Evolutionary conservation across 2,329 filamentous ascomycete species (phyloP).

Genomic region (Aspergillus pseudonomiae): DNA sequence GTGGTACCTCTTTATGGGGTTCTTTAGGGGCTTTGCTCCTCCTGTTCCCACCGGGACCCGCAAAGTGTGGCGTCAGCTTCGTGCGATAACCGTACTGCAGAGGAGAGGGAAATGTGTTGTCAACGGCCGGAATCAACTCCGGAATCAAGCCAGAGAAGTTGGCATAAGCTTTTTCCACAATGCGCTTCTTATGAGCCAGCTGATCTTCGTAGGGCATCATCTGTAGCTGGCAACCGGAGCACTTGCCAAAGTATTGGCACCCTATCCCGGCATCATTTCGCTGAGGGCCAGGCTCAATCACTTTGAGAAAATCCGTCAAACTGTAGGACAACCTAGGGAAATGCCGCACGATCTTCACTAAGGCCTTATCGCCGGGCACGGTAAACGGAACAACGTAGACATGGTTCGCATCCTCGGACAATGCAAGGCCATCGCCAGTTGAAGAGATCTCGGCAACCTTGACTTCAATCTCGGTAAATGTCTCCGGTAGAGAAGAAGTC

Average conservation of each 20-base stretch:
- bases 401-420: constrained; percentile 66
- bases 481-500: constrained; percentile 58
- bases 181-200: constrained; percentile 77
- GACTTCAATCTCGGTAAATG: constrained; percentile 76
- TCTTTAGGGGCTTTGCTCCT: constrained; percentile 54
- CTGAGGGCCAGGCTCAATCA: constrained; percentile 71
- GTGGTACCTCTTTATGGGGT: constrained; percentile 61
- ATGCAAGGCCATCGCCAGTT: constrained; percentile 85
- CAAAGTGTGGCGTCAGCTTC: constrained; percentile 95
- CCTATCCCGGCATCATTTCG: constrained; percentile 76
- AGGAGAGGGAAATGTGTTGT: constrained; percentile 86
- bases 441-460: constrained; percentile 83
- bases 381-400: constrained; percentile 89
- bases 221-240: constrained; percentile 95
- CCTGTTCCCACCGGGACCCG: constrained; percentile 65
- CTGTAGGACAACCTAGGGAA: constrained; percentile 67
- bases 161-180: constrained; percentile 87
- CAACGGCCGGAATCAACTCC: constrained; percentile 72
- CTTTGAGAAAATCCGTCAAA: constrained; percentile 78
- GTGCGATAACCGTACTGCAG: constrained; percentile 92
- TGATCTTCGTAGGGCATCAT: constrained; percentile 91
- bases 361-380: constrained; percentile 79
- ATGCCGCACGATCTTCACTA: constrained; percentile 78
- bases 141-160: constrained; percentile 86
- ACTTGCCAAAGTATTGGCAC: constrained; percentile 85